Evolutionary conservation across 2,329 filamentous ascomycete genomes (phyloP), one percentile per base, ranked within the genome.

Genomic region (Fusarium sp.): DNA sequence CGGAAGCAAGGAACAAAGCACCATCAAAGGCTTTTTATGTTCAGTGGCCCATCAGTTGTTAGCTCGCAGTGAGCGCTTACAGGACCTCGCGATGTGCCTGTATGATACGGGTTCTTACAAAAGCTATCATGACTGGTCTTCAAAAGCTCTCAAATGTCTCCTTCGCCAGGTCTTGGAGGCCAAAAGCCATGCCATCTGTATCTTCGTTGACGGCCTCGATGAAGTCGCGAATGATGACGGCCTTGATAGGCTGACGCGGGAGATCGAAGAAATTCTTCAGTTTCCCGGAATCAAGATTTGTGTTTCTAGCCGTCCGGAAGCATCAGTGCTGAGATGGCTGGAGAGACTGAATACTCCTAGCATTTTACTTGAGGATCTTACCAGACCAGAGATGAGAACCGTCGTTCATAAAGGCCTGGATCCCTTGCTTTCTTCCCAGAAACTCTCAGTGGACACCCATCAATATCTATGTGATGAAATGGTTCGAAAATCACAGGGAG

Each of bases 131-230:
- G 51, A 58, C 14, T 63, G 60, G 60, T n/a, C n/a, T n/a, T n/a
- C n/a, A n/a, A n/a, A n/a, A n/a, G n/a, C n/a, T n/a, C n/a, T n/a
- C n/a, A n/a, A n/a, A n/a, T n/a, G n/a, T n/a, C n/a, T n/a, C n/a
- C n/a, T n/a, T n/a, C n/a, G n/a, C n/a, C n/a, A n/a, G n/a, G n/a
- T 8, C 3, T 3, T 35, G 4, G 5, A 6, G 8, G 0, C 2
- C 1, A 2, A 22, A 26, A 10, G 6, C 0, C 12, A 3, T 5
- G 5, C 26, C 18, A 0, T 38, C 1, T 47, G 6, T 3, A 17
- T 60, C 9, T 60, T 64, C 0, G 4, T 64, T 0, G 61, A 64
- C 1, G 52, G 28, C 9, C 47, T 52, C 2, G 45, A 52, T 11
- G 31, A 52, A 26, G 13, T 48, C 4, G 20, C 45, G 5, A 31